Conservation (phyloP, 495 filamentous ascomycete genomes). For the Aspergillus cavernicola region DNA sequence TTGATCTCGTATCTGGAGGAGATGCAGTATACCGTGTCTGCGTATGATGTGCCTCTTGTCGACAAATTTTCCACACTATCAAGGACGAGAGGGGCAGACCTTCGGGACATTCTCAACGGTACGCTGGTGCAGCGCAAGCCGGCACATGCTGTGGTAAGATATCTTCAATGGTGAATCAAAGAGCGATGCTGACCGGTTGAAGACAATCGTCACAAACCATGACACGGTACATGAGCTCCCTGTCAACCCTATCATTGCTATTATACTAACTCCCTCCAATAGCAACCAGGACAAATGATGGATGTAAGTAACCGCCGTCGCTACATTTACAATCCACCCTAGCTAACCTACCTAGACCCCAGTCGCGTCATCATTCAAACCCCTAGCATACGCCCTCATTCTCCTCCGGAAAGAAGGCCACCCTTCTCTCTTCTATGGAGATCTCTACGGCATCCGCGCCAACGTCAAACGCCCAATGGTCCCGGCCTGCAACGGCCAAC, state of each 20-base stretch:
- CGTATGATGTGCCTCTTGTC: constrained; percentile 69
- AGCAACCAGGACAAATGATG: constrained; percentile 59
- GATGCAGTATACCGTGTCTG: constrained; percentile 52
- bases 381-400: constrained; percentile 58
- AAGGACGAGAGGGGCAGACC: constrained; percentile 46
- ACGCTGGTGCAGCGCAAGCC: constrained; percentile 55
- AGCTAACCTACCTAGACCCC: constrained; percentile 30
- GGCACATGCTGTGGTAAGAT: constrained; percentile 55
- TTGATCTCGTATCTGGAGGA: constrained; percentile 55
- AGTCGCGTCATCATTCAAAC: constrained; percentile 53
- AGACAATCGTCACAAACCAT: constrained; percentile 43
- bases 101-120: constrained; percentile 57
- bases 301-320: constrained; percentile 28
- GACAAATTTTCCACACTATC: constrained; percentile 58
- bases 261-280: constrained; percentile 7
- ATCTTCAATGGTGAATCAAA: neutral
- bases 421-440: constrained; percentile 70
- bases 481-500: constrained; percentile 56
- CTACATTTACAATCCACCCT: constrained; percentile 4
- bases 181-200: neutral
- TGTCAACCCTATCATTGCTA: neutral
- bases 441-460: constrained; percentile 63
- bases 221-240: constrained; percentile 29
- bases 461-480: constrained; percentile 37
- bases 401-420: constrained; percentile 63